Conservation (phyloP, 805 yeast genomes). For the Cyberlindnera japonica region DNA sequence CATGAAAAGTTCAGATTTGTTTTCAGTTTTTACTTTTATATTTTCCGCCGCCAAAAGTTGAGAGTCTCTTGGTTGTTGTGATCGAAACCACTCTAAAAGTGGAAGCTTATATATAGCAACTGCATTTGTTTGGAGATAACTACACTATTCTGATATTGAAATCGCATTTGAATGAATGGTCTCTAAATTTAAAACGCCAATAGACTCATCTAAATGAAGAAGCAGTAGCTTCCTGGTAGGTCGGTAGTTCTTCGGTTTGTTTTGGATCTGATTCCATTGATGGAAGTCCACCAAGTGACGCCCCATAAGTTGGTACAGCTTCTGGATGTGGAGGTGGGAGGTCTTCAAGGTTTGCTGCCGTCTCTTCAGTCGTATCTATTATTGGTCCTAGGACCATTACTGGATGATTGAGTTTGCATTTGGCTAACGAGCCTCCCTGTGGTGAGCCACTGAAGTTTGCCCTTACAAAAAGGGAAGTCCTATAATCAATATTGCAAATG, state of each 20-base stretch:
- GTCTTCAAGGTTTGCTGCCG: neutral
- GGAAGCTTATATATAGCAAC: no score
- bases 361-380: neutral
- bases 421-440: neutral
- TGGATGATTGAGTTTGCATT: neutral
- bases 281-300: no score
- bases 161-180: no score
- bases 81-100: no score
- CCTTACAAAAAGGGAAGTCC: neutral
- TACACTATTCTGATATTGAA: no score
- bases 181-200: no score
- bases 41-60: no score
- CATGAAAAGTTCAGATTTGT: no score
- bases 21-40: no score
- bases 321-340: neutral
- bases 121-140: no score
- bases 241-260: neutral
- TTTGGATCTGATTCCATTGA: no score
- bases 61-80: no score
- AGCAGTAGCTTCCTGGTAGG: neutral
- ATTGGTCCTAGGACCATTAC: neutral
- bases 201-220: neutral
- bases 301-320: neutral
- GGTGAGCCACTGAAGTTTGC: neutral
- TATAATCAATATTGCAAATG: neutral